Evolutionary conservation across 106 monocot species (phyloP), one percentile per base, ranked within the genome.

Genomic region (Platanthera guangdongensis): DNA sequence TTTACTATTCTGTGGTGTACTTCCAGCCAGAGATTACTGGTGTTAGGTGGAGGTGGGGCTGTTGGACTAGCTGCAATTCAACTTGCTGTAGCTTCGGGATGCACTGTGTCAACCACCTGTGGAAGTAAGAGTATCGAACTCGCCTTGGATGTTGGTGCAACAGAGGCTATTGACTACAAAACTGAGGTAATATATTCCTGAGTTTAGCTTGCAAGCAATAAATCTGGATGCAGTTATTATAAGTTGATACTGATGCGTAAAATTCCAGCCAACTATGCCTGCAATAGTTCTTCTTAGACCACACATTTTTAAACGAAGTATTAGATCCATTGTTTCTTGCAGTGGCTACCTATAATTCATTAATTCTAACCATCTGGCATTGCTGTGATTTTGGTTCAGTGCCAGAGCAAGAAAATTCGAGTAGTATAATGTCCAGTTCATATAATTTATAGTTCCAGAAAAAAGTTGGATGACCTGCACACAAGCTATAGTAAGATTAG

Each of bases 41-140:
- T 99, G 45, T 75, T 99, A 52, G 99, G 99, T 75, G 99, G 99
- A 78, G 94, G 99, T 50, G 99, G 99, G 75, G 99, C 99, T 57
- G 94, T 99, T 86, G 99, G 99, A 64, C 60, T 99, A 76, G 85
- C 92, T 84, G 99, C 99, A 77, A 87, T 94, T 83, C 99, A 99
- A 78, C 81, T 94, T 72, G 84, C 94, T 32, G 92, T 89, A 51
- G 89, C 90, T 78, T 68, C 68, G 50, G 92, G 88, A 12, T 99
- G 99, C 76, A 84, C 62, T 64, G 99, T 99, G 11, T 81, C 87
- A 82, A 79, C 94, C 57, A 88, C 91, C 65, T 99, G 99, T 81
- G 94, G 99, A 84, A 79, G 82, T 51, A 81, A 84, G 79, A 99
- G 99, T 79, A 84, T 99, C 71, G 90, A 99, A 25, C 85, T 80